Conservation (phyloP, 108 stramenopile species). For the Chaetoceros tenuissimus region DNA sequence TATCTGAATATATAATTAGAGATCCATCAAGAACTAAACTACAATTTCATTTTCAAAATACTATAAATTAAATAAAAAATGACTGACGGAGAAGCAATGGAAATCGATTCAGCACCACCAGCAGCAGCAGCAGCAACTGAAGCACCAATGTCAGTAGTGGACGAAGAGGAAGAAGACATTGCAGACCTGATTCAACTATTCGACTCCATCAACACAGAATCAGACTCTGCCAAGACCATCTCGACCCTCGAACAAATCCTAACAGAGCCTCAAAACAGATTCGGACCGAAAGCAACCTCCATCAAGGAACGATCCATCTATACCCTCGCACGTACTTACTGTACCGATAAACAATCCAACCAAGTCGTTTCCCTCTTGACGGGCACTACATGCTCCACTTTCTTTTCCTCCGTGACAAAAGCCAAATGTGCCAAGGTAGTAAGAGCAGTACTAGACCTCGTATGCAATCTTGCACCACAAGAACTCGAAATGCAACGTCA, state of each 20-base stretch:
- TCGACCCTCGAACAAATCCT: constrained; percentile 44
- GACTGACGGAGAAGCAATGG: no score
- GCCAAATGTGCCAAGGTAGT: constrained; percentile 98
- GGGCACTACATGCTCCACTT: constrained; percentile 41
- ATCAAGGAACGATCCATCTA: constrained; percentile 91
- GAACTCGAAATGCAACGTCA: constrained; percentile 77
- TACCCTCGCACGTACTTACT: constrained; percentile 81
- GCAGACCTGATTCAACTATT: constrained; percentile 29
- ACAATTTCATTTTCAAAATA: no score
- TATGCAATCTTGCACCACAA: constrained; percentile 76
- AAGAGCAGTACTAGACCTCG: constrained; percentile 91
- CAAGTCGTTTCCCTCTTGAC: constrained; percentile 83
- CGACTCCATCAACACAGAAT: constrained; percentile 13
- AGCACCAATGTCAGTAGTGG: neutral
- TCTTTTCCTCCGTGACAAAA: constrained; percentile 90
- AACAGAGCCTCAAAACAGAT: constrained; percentile 38
- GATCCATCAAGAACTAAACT: no score
- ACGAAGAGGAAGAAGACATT: constrained; percentile 27
- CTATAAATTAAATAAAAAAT: no score
- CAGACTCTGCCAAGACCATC: constrained; percentile 18
- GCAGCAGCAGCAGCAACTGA: neutral
- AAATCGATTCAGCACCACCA: no score
- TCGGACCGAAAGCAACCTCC: constrained; percentile 61
- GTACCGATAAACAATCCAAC: constrained; percentile 49
- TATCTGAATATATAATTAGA: no score